Evolutionary conservation across 208 protist species (phyloP).

Genomic region (Leishmania mexicana): DNA sequence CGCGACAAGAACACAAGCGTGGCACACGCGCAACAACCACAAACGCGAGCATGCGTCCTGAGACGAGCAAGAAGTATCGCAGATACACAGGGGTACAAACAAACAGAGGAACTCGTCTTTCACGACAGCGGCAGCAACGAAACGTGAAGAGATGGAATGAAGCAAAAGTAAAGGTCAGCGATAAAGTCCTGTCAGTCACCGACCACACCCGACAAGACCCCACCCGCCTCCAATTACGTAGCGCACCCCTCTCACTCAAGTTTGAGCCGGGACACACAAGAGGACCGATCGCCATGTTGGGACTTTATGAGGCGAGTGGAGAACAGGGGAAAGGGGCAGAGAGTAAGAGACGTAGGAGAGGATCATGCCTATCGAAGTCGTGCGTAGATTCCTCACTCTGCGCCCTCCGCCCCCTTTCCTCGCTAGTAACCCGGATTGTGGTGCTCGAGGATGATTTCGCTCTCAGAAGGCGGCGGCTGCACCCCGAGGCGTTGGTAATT

Average conservation of each 20-base stretch:
- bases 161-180: not conserved
- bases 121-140: not conserved
- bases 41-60: not conserved
- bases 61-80: not conserved
- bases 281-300: not conserved
- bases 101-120: not conserved
- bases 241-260: not conserved
- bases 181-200: not conserved
- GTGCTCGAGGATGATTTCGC: conserved; percentile 46
- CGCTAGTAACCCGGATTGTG: not conserved
- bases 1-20: not conserved
- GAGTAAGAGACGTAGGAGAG: not conserved
- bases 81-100: not conserved
- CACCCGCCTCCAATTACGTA: not conserved
- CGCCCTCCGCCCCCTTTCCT: not conserved
- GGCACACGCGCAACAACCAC: not conserved
- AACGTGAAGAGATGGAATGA: not conserved
- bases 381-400: not conserved
- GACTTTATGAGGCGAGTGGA: not conserved
- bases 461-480: conserved; percentile 59
- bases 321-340: not conserved
- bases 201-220: not conserved
- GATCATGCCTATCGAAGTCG: not conserved
- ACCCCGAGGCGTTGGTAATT: conserved; percentile 59
- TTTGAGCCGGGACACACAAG: not conserved